Conservation (phyloP, 306 rosid genomes). For the Vachellia collinsii region DNA sequence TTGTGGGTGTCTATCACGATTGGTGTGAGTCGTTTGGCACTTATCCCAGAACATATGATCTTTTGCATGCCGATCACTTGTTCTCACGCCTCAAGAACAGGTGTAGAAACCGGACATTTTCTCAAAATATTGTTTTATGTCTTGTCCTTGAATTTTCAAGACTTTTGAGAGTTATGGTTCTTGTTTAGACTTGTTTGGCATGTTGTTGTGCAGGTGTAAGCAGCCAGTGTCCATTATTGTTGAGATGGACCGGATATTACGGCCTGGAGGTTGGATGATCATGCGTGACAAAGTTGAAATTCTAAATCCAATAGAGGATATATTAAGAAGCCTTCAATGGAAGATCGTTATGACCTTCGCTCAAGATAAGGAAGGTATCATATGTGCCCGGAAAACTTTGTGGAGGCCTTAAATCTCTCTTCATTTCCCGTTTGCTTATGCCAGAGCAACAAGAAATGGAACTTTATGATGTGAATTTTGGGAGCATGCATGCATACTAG, state of each 20-base stretch:
- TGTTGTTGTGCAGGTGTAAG: slow-evolving; percentile 69
- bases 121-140: neutral
- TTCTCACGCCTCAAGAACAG: slow-evolving; percentile 94
- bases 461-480: slow-evolving; percentile 6
- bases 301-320: slow-evolving; percentile 73
- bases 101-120: slow-evolving; percentile 37
- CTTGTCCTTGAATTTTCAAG: neutral
- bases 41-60: slow-evolving; percentile 94
- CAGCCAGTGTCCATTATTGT: slow-evolving; percentile 75
- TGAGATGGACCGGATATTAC: slow-evolving; percentile 90
- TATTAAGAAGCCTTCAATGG: slow-evolving; percentile 78
- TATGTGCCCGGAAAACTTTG: slow-evolving; percentile 79
- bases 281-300: slow-evolving; percentile 87
- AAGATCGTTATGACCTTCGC: slow-evolving; percentile 79
- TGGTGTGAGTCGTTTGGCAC: slow-evolving; percentile 95
- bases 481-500: neutral
- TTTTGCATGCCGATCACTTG: slow-evolving; percentile 92
- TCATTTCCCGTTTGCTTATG: slow-evolving; percentile 12
- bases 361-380: slow-evolving; percentile 72
- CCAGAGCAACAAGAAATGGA: slow-evolving; percentile 11
- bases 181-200: neutral
- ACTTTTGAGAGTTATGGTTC: neutral
- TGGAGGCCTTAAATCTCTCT: slow-evolving; percentile 73
- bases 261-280: slow-evolving; percentile 94
- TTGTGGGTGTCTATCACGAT: slow-evolving; percentile 84